phyloP scores from a whole-genome alignment of 2,329 filamentous ascomycete species.

The Pleochaeta shiraiana region DNA sequence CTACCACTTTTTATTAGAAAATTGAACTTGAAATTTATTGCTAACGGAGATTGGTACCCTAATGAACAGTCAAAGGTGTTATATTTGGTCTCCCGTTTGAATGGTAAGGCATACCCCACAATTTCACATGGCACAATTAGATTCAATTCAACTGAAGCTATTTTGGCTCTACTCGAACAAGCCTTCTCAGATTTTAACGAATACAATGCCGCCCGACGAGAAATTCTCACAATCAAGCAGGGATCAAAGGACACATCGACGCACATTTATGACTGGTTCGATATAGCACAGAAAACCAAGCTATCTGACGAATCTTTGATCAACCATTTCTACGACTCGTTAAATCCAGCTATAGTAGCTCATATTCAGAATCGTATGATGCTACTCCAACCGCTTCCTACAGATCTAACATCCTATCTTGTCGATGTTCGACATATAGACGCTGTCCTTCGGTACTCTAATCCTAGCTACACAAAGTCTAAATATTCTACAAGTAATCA shows the following conservation, averaged over 20 bases:
- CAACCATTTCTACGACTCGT: not conserved
- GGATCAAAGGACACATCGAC: not conserved
- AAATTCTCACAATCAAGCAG: not conserved
- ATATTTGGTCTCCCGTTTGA: not conserved
- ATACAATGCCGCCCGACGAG: not conserved
- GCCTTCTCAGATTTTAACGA: not conserved
- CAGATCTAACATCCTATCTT: not conserved
- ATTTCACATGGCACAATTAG: not conserved
- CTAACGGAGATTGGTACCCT: not conserved
- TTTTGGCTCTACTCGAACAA: not conserved
- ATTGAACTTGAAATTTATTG: not conserved
- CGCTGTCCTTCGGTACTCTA: not conserved
- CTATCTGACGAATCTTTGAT: not conserved
- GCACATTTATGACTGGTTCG: not conserved
- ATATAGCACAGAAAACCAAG: not conserved
- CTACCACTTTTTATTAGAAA: not conserved
- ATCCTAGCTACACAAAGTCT: not conserved
- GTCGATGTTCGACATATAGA: conserved; percentile 1
- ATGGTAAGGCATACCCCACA: not conserved
- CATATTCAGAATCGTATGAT: not conserved
- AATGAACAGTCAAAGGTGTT: not conserved
- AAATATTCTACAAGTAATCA: not conserved
- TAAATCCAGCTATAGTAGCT: not conserved
- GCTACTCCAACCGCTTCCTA: not conserved
- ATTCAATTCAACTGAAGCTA: not conserved